A percentile compares a stretch with the other conserved stretches of the same genome.
phyloP scores from a whole-genome alignment of 208 protist species.

The Crithidia bombi region DNA sequence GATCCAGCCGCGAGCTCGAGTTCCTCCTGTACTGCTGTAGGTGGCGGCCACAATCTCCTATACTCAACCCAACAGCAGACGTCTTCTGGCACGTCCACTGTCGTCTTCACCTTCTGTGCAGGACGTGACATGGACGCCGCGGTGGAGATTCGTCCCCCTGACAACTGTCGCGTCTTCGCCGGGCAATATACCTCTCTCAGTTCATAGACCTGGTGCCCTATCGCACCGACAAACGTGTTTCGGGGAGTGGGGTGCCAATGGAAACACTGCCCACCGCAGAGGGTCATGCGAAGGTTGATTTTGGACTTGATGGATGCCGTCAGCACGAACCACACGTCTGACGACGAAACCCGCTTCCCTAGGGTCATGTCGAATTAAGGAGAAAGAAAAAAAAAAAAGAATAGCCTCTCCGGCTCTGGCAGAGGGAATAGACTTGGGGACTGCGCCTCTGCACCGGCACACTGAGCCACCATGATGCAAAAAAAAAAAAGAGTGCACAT shows the following conservation, averaged over 20 bases:
- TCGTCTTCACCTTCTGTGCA: background rate
- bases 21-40: background rate
- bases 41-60: constrained; percentile 12
- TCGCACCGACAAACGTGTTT: constrained; percentile 55
- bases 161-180: background rate
- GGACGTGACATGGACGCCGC: background rate
- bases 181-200: constrained; percentile 32
- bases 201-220: constrained; percentile 53
- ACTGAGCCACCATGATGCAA: too few species aligned
- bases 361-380: background rate
- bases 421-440: too few species aligned
- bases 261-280: constrained; percentile 82
- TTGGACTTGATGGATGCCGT: constrained; percentile 28
- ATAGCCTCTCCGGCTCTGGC: too few species aligned
- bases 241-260: constrained; percentile 60
- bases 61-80: constrained; percentile 4
- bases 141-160: background rate
- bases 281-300: constrained; percentile 56
- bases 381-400: background rate
- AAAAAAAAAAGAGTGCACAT: too few species aligned
- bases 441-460: too few species aligned
- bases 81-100: background rate
- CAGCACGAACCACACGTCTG: constrained; percentile 37
- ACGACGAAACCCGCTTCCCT: background rate
- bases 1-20: background rate